Conservation (phyloP, 306 rosid species). For the Cicer bijugum region DNA sequence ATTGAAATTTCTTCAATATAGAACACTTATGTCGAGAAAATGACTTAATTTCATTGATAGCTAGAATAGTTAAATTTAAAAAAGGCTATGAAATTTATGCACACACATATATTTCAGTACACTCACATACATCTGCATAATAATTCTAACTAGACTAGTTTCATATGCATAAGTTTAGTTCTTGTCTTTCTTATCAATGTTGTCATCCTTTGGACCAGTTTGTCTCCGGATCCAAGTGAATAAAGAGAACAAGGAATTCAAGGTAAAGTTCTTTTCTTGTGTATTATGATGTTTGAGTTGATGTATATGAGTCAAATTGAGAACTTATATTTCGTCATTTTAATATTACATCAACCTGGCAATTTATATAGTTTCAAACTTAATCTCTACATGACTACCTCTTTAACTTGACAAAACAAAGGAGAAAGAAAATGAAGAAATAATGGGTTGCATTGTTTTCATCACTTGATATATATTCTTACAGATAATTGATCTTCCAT, state of each 20-base stretch:
- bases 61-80: too few species aligned
- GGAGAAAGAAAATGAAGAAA: conserved; percentile 29
- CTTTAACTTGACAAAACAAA: conserved; percentile 21
- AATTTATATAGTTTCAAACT: conserved; percentile 12
- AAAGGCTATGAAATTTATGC: background rate
- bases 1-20: too few species aligned
- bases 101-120: background rate
- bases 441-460: conserved; percentile 11
- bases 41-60: too few species aligned
- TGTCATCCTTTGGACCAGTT: conserved; percentile 53
- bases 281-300: background rate
- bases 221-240: conserved; percentile 93
- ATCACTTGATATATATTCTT: conserved; percentile 25
- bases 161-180: background rate
- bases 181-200: conserved; percentile 40
- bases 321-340: background rate
- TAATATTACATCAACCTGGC: background rate
- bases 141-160: background rate
- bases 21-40: too few species aligned
- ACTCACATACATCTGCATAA: background rate
- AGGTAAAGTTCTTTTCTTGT: conserved; percentile 54
- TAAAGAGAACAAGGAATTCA: conserved; percentile 90
- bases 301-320: background rate
- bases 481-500: conserved; percentile 30
- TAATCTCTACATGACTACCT: background rate